Base-by-base conservation (phyloP, 495 filamentous ascomycete species). In the Lineolata rhizophorae region DNA sequence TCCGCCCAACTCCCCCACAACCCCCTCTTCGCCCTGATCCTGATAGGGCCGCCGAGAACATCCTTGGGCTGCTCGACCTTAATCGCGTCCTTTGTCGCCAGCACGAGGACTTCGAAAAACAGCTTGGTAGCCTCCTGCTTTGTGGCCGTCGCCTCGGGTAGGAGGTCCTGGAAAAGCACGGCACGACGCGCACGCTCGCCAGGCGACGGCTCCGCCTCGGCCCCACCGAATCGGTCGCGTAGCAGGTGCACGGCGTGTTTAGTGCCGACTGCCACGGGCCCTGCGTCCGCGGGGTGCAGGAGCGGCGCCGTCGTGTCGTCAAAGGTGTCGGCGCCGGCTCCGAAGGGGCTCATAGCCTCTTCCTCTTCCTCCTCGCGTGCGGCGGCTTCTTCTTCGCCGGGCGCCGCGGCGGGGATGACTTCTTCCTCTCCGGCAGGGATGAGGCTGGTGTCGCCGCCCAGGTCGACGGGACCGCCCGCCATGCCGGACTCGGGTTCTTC, bases 1-100 rank as follows among this genome's bases (percentile, higher is more conserved):
- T 93, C 87, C 2, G 87, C 90, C 87, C 90, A 95, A 15, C 70
- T 67, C 18, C 85, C 87, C 85, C 87, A 97, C 17, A 97, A 64
- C 13, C 76, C 82, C 40, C 80, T 67, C 64, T 94, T 94, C 35
- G 72, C 77, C 31, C 76, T 64, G 29, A 97, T 75, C 25, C 72
- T 57, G 40, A 97, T 76, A 5, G 70, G 65, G 3, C 67, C 74
- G 27, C 81, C 82, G 24, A 92, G 65, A 20, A 62, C 53, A 11
- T 67, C 65, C 29, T 69, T 61, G n/a, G 61, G 58, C 54, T 97
- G 87, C 46, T 94, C 84, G n/a, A 94, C 79, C 49, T 91, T 85
- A 46, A 97, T 76, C 21, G 87, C 87, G 53, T 95, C 90, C 60
- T 95, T 95, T 9, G 87, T 97, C 8, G 90, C 90, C 30, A 97